Evolutionary conservation across 1,284 basidiomycete species (phyloP).

Genomic region (Polyporus tsugae): DNA sequence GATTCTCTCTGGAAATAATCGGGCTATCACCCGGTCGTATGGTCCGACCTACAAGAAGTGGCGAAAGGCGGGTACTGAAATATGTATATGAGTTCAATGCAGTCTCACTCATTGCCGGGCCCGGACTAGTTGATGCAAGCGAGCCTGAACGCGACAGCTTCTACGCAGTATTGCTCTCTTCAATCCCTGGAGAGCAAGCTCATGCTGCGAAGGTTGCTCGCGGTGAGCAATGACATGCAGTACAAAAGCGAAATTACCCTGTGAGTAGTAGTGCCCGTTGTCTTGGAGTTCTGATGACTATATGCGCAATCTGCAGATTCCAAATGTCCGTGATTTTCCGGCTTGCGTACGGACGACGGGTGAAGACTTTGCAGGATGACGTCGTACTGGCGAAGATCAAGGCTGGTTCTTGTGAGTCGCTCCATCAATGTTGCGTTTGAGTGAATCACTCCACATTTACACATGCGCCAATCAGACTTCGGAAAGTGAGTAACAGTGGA

Average conservation of each 20-base stretch:
- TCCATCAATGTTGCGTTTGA: not conserved
- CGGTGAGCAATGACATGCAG: not conserved
- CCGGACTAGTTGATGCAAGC: not conserved
- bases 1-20: not conserved
- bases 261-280: not conserved
- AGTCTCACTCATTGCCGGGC: slow-evolving; percentile 19
- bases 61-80: not conserved
- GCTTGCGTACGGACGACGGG: not conserved
- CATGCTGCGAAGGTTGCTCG: slow-evolving; percentile 9
- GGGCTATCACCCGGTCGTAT: not conserved
- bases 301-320: not conserved
- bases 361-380: not conserved
- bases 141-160: no score
- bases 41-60: not conserved
- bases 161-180: no score
- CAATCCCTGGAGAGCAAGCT: slow-evolving; percentile 21
- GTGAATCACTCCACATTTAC: no score
- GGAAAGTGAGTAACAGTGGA: not conserved
- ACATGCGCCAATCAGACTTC: not conserved
- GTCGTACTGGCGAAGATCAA: not conserved
- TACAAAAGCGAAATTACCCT: not conserved
- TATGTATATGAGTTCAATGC: no score
- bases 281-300: not conserved
- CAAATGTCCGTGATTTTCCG: not conserved
- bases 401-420: not conserved